Conservation (phyloP, 176 grass and related monocot genomes). For the Oryza officinalis region DNA sequence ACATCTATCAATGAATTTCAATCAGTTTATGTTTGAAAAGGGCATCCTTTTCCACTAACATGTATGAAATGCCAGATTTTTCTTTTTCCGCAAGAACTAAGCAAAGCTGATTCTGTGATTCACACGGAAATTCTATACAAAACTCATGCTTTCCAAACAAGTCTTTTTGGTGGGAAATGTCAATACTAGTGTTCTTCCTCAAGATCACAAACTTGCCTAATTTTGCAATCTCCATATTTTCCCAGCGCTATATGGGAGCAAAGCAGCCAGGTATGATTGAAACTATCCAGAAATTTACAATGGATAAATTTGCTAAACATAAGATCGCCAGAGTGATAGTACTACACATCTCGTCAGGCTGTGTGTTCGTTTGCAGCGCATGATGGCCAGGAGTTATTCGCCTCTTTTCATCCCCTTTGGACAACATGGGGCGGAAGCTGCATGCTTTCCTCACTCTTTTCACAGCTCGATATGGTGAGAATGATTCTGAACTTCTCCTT, state of each 20-base stretch:
- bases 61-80: neutral
- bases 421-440: neutral
- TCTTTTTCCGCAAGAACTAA: neutral
- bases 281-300: conserved; percentile 27
- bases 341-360: neutral
- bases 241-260: neutral
- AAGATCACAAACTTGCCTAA: neutral
- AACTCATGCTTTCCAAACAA: neutral
- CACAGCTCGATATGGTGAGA: conserved; percentile 62
- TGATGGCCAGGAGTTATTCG: neutral
- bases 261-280: neutral
- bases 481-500: conserved; percentile 59
- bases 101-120: neutral
- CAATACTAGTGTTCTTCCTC: neutral
- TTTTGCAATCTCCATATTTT: neutral
- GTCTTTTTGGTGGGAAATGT: too few relatives aligned
- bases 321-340: neutral
- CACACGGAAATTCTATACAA: neutral
- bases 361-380: neutral
- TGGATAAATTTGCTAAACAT: neutral
- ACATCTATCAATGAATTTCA: too few relatives aligned
- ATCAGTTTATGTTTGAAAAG: neutral
- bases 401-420: neutral
- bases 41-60: neutral
- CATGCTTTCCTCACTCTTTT: neutral